These are phyloP conservation scores for Ophiocordyceps camponoti-saundersi DNA, from an alignment of 2,329 filamentous ascomycete genomes.

Conservation along the genomic window DNA sequence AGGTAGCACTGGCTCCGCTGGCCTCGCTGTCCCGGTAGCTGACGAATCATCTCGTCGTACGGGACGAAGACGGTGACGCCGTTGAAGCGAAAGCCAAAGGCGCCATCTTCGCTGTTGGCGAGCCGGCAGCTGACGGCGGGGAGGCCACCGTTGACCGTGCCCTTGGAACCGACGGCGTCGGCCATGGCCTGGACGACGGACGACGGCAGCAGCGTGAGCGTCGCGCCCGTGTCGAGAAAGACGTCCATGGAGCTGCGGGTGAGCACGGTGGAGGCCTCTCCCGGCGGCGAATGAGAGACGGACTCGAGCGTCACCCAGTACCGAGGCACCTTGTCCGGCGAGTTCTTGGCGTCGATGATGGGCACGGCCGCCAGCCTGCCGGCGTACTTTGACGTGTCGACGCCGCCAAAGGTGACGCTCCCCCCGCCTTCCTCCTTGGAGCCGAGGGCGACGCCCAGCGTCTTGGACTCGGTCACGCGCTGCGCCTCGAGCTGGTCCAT, in stretches of 20 bases:
- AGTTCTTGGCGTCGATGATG: conserved; percentile 36
- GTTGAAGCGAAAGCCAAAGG: conserved; percentile 30
- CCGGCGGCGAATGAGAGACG: conserved; percentile 22
- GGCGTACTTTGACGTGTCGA: conserved; percentile 46
- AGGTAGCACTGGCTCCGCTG: conserved; percentile 21
- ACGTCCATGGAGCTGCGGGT: conserved; percentile 29
- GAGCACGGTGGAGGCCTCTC: conserved; percentile 11
- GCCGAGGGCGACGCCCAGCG: conserved; percentile 50
- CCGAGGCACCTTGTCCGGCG: conserved; percentile 34
- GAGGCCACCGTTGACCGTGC: conserved; percentile 22
- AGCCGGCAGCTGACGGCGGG: conserved; percentile 28
- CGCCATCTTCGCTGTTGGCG: conserved; percentile 19
- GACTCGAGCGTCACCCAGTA: conserved; percentile 34
- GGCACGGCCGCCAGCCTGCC: conserved; percentile 43
- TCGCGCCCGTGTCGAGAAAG: conserved; percentile 56
- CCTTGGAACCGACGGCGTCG: conserved; percentile 26
- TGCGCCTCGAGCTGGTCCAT: conserved; percentile 31
- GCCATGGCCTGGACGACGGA: conserved; percentile 32
- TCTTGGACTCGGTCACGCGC: conserved; percentile 39
- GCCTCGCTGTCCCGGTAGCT: conserved; percentile 7
- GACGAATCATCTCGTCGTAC: conserved; percentile 27
- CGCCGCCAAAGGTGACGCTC: conserved; percentile 50
- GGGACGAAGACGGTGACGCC: conserved; percentile 30
- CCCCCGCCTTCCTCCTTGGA: conserved; percentile 41
- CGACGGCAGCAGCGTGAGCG: conserved; percentile 48